Percentiles rank a stretch among this genome's conserved stretches.
phyloP scores from a whole-genome alignment of 768 basidiomycete genomes.

The Daedalea quercina region DNA sequence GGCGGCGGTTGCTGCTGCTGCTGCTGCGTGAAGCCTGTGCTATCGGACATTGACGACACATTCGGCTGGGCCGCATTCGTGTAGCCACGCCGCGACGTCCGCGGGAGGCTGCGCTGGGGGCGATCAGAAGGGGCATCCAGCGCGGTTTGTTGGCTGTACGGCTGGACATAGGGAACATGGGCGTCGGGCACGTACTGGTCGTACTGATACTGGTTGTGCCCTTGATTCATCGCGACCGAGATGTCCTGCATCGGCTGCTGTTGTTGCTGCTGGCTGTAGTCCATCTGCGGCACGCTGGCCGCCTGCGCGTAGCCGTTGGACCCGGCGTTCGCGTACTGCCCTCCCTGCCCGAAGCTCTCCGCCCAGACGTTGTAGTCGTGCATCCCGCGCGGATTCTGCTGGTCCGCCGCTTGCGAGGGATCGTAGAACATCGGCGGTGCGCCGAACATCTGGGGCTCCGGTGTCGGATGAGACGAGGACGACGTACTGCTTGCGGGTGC shows the following conservation, averaged over 20 bases:
- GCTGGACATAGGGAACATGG: slow-evolving; percentile 4
- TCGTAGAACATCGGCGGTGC: slow-evolving; percentile 18
- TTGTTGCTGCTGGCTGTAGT: slow-evolving; percentile 4
- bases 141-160: slow-evolving; percentile 1
- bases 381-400: slow-evolving; percentile 5
- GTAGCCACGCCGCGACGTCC: slow-evolving; percentile 4
- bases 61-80: background rate
- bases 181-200: slow-evolving; percentile 5
- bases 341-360: slow-evolving; percentile 5
- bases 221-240: background rate
- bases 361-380: slow-evolving; percentile 17
- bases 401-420: slow-evolving; percentile 10
- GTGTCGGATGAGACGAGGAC: background rate
- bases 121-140: slow-evolving; percentile 1
- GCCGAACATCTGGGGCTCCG: slow-evolving; percentile 12
- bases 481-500: background rate
- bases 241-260: slow-evolving; percentile 6
- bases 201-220: slow-evolving; percentile 14
- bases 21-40: slow-evolving; percentile 6
- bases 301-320: background rate
- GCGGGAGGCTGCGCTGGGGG: slow-evolving; percentile 13
- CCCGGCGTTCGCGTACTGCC: background rate
- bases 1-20: slow-evolving; percentile 6
- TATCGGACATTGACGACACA: slow-evolving; percentile 5
- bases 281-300: background rate